Percentiles rank a stretch among this genome's conserved stretches.
Conservation (phyloP, 148 eudicot species). For the Amaranthus hypochondriacus region DNA sequence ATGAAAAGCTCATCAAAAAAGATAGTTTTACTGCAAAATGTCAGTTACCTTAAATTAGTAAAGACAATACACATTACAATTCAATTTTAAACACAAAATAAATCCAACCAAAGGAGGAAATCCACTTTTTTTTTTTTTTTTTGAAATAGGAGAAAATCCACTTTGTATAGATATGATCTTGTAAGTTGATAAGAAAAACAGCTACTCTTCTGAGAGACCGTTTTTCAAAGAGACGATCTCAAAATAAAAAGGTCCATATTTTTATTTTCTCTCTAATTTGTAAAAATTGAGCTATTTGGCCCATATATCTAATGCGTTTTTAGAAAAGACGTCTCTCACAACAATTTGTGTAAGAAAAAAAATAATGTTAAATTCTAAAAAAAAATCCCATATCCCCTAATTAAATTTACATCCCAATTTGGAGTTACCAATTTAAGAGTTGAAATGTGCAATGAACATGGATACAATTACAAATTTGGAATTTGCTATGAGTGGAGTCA, state of each 20-base stretch:
- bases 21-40: neutral
- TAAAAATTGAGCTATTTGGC: no score
- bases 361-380: no score
- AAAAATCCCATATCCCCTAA: no score
- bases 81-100: neutral
- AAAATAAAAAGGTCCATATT: no score
- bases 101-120: neutral
- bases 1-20: neutral
- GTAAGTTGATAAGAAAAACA: neutral
- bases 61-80: conserved; percentile 5
- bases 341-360: no score
- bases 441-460: neutral
- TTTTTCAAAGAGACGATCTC: no score
- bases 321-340: no score
- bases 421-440: neutral
- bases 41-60: neutral
- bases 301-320: no score
- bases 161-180: neutral
- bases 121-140: no score
- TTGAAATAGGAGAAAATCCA: neutral
- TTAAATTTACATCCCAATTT: neutral
- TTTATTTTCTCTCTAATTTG: no score
- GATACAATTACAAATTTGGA: neutral
- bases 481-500: conserved; percentile 4
- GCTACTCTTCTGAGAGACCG: no score